Base-by-base conservation (phyloP, 371 early-diverging fungal species). In the Haplosporangium sp. region DNA sequence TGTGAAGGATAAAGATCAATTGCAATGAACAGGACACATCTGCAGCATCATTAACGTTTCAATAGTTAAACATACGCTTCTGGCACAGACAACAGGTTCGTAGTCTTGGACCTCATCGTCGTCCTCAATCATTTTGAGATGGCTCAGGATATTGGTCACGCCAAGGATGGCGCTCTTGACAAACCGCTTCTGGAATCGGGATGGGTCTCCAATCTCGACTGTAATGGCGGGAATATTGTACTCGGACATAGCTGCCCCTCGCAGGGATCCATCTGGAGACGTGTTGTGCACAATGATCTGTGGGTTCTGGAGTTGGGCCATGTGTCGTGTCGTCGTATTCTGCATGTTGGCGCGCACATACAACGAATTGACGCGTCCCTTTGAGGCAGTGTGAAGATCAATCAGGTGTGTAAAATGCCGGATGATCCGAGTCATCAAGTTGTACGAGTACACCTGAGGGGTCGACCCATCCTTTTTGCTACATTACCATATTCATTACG, bases 311-410 rank as follows among this genome's bases (percentile, higher is more conserved):
- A 96, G 83, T 29, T 90, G 91, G 2, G 96, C 96, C 90, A 96
- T 85, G 10, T 85, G 84, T 5, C 91, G 88, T 5, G 93, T 89
- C 2, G 85, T 86, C 0, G 89, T 73, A 79, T 95, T 93, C 62
- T 92, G 93, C 92, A 96, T 90, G 65, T 96, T 93, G 61, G 93
- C 90, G 16, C 96, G 85, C 18, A 96, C 96, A 82, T 96, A 96
- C 55, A 93, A 89, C 0, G 93, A 92, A 77, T 96, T 96, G 42
- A 93, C 89, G 14, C 96, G 84, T 2, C 96, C 96, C 69, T 90
- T 90, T 45, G 91, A 91, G 0, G 96, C 95, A 0, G 96, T 96
- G 67, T 96, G 96, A 69, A 96, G 72, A 76, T 96, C 96, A 68
- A 96, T 88, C 74, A 95, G 73, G 65, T 92, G 93, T 56, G 94